These are phyloP conservation scores for Diaporthe helianthi DNA, from an alignment of 2,329 filamentous ascomycete genomes.

Conservation along the genomic window DNA sequence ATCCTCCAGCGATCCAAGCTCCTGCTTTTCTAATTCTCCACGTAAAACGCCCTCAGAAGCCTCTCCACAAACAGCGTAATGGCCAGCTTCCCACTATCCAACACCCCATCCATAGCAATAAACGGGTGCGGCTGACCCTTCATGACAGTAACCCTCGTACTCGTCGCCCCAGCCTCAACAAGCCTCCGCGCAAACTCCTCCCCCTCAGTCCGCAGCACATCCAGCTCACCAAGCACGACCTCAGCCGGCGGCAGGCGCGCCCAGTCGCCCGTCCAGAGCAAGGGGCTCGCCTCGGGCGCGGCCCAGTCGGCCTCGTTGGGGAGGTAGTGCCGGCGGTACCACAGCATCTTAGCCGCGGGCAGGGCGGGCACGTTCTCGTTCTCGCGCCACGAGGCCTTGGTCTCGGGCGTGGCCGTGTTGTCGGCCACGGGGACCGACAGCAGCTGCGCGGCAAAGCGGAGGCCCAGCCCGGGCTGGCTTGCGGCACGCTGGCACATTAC, in stretches of 20 bases:
- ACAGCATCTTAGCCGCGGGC: conserved; percentile 64
- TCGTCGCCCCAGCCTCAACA: conserved; percentile 50
- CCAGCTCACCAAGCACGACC: conserved; percentile 61
- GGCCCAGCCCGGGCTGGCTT: conserved; percentile 23
- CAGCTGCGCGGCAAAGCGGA: conserved; percentile 54
- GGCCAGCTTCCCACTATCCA: conserved; percentile 56
- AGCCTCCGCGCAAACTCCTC: conserved; percentile 58
- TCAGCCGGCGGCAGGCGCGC: conserved; percentile 56
- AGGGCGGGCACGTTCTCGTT: conserved; percentile 60
- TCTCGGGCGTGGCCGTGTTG: conserved; percentile 57
- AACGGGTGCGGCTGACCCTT: conserved; percentile 65
- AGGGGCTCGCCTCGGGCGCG: conserved; percentile 58
- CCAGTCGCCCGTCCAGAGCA: conserved; percentile 60
- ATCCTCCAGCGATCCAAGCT: no score
- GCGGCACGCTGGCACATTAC: conserved; percentile 38
- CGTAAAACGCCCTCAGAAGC: conserved; percentile 31
- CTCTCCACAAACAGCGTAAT: conserved; percentile 49
- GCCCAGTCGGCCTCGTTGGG: conserved; percentile 53
- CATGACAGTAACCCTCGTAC: conserved; percentile 56
- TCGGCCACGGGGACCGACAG: conserved; percentile 65
- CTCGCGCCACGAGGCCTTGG: conserved; percentile 55
- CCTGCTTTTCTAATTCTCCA: conserved; percentile 28
- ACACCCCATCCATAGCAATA: conserved; percentile 62
- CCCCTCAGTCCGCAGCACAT: conserved; percentile 63
- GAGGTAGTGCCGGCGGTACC: conserved; percentile 66